Conservation (phyloP, 2,329 filamentous ascomycete species). For the Colletotrichum paranaense region DNA sequence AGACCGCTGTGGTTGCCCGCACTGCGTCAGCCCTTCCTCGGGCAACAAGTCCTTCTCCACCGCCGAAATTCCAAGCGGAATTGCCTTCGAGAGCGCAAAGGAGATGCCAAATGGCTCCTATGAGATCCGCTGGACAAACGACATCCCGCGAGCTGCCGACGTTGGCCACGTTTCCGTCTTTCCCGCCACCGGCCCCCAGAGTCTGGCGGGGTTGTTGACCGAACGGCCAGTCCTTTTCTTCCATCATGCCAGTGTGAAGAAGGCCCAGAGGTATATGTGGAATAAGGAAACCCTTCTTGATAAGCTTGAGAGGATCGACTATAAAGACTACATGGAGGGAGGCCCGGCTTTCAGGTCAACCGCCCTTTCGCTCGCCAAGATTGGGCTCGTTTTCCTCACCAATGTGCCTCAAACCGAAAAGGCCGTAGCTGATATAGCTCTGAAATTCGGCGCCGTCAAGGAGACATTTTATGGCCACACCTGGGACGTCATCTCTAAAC, state of each 20-base stretch:
- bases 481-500: conserved; percentile 88
- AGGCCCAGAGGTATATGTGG: conserved; percentile 48
- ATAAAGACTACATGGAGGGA: conserved; percentile 75
- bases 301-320: conserved; percentile 71
- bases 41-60: conserved; percentile 67
- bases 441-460: conserved; percentile 80
- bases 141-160: conserved; percentile 48
- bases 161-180: conserved; percentile 51
- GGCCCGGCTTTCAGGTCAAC: conserved; percentile 69
- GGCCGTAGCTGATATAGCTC: conserved; percentile 75
- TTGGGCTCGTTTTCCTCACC: conserved; percentile 82
- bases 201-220: conserved; percentile 6
- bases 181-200: conserved; percentile 41
- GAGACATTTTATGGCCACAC: conserved; percentile 92
- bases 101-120: conserved; percentile 56
- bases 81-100: conserved; percentile 46
- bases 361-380: conserved; percentile 69
- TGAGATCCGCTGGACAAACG: conserved; percentile 67
- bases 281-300: conserved; percentile 48
- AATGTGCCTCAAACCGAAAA: conserved; percentile 76
- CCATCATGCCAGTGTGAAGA: not conserved
- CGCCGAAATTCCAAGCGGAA: conserved; percentile 50
- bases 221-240: conserved; percentile 1
- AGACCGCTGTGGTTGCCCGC: conserved; percentile 64
- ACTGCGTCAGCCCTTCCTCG: conserved; percentile 67